Evolutionary conservation across 345 rosid genomes (phyloP).

Genomic region (Corchorus capsularis): DNA sequence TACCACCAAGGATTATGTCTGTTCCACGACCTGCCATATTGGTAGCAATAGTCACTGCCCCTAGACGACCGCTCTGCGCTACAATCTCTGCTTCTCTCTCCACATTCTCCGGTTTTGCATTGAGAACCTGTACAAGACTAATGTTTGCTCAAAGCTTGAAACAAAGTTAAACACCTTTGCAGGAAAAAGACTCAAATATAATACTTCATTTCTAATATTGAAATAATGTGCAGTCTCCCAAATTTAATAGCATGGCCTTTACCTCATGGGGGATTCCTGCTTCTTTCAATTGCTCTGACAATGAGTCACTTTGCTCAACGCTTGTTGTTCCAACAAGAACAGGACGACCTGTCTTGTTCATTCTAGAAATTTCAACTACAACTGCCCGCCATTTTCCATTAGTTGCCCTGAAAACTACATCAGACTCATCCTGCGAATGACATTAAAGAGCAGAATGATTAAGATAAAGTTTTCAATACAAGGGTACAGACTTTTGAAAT

Average conservation of each 20-base stretch:
- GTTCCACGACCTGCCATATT: slow-evolving; percentile 99
- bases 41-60: slow-evolving; percentile 97
- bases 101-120: slow-evolving; percentile 99
- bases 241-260: slow-evolving; percentile 22
- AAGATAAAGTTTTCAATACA: not conserved
- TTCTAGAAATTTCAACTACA: slow-evolving; percentile 92
- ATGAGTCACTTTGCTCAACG: slow-evolving; percentile 95
- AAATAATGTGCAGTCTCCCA: not conserved
- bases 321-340: slow-evolving; percentile 99
- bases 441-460: slow-evolving; percentile 22
- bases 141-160: not conserved
- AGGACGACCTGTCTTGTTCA: slow-evolving; percentile 88
- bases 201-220: not conserved
- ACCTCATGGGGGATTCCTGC: slow-evolving; percentile 95
- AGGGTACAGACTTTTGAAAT: not conserved
- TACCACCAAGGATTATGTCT: slow-evolving; percentile 96
- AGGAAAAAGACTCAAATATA: not conserved
- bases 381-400: slow-evolving; percentile 95
- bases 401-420: slow-evolving; percentile 91
- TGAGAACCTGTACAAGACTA: slow-evolving; percentile 65
- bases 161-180: not conserved
- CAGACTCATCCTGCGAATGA: slow-evolving; percentile 86
- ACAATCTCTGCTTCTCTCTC: slow-evolving; percentile 99
- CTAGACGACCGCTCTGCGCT: slow-evolving; percentile 97
- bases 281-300: slow-evolving; percentile 80